Conservation (phyloP, 177 flowering plant genomes). For the Telopea speciosissima region DNA sequence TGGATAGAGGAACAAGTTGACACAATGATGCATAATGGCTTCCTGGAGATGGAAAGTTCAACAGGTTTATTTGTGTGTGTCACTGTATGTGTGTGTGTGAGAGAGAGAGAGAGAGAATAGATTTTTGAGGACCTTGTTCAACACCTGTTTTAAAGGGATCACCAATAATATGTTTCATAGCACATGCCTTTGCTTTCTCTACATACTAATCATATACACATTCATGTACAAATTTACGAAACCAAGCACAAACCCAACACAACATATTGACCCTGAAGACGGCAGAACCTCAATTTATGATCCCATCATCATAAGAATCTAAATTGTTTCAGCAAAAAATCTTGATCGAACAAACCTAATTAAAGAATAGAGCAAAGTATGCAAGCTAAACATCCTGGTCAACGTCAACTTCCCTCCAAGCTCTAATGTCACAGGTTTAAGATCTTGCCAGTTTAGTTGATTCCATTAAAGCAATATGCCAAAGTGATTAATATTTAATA, state of each 20-base stretch:
- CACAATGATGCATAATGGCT: too few species aligned
- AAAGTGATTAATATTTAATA: constrained; percentile 1
- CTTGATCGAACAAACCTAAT: constrained; percentile 72
- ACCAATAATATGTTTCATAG: constrained; percentile 64
- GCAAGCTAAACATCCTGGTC: constrained; percentile 74
- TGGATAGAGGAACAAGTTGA: too few species aligned
- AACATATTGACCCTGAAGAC: constrained; percentile 80
- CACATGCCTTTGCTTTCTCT: constrained; percentile 80
- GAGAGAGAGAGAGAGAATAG: not conserved
- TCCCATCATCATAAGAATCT: not conserved
- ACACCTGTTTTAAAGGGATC: constrained; percentile 78
- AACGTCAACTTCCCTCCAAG: constrained; percentile 85
- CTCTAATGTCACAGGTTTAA: constrained; percentile 72
- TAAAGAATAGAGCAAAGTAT: constrained; percentile 75
- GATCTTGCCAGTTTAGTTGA: constrained; percentile 63
- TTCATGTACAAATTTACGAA: constrained; percentile 84
- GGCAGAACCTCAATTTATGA: not conserved
- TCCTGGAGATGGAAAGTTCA: too few species aligned
- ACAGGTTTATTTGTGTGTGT: too few species aligned
- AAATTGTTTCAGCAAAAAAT: not conserved
- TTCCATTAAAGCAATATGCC: constrained; percentile 85
- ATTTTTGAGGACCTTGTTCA: constrained; percentile 86
- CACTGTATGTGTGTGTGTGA: too few species aligned
- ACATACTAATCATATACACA: constrained; percentile 68
- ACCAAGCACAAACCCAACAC: constrained; percentile 94